These are phyloP conservation scores for Bisporella sp. DNA, from an alignment of 2,329 filamentous ascomycete species.

Conservation along the genomic window DNA sequence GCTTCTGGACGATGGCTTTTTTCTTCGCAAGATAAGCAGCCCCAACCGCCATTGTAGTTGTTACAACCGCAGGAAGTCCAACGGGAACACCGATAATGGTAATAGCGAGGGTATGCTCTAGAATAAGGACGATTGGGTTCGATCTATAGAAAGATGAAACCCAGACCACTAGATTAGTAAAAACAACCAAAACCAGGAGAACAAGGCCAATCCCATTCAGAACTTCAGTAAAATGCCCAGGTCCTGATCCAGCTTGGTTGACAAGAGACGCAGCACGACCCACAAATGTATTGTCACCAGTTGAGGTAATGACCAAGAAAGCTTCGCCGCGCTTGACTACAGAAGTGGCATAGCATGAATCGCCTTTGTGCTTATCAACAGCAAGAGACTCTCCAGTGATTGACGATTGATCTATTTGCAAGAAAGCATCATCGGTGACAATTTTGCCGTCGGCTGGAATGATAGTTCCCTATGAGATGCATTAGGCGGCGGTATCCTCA, in stretches of 20 bases:
- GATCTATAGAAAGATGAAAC: constrained; percentile 82
- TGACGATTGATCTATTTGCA: constrained; percentile 87
- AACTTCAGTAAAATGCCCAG: constrained; percentile 86
- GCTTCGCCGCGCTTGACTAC: constrained; percentile 87
- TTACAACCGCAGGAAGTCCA: constrained; percentile 87
- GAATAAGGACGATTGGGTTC: constrained; percentile 70
- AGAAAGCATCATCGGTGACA: constrained; percentile 74
- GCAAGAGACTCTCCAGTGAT: constrained; percentile 90
- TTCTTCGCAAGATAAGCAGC: constrained; percentile 88
- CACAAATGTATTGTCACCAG: constrained; percentile 85
- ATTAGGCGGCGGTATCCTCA: neutral
- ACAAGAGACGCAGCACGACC: constrained; percentile 83
- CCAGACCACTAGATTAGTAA: constrained; percentile 80
- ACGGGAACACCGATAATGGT: constrained; percentile 90
- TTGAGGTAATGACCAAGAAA: constrained; percentile 74
- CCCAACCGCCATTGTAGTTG: constrained; percentile 91
- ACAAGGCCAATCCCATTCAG: constrained; percentile 80
- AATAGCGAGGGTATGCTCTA: constrained; percentile 80
- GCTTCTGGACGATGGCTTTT: constrained; percentile 88
- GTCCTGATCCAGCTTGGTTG: constrained; percentile 64
- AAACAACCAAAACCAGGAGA: constrained; percentile 71
- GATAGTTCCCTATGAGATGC: constrained; percentile 59
- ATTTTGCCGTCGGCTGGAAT: constrained; percentile 84
- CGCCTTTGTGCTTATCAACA: constrained; percentile 78
- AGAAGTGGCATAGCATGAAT: constrained; percentile 78